Base-by-base conservation (phyloP, 2,329 filamentous ascomycete species). In the Aureobasidium sp. region DNA sequence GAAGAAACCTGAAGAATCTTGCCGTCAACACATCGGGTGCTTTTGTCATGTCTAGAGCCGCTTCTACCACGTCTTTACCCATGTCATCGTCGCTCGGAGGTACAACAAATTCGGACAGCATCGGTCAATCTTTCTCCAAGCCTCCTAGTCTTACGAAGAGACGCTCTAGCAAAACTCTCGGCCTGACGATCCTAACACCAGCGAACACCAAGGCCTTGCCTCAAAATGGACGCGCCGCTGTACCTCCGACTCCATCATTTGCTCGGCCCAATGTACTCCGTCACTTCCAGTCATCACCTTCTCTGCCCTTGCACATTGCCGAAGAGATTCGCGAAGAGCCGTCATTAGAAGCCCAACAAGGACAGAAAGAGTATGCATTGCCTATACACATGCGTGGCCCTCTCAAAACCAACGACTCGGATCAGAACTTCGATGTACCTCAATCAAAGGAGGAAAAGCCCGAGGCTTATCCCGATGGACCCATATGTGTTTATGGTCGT, bases 1-100 rank as follows among this genome's bases (percentile, higher is more conserved):
- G 84, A n/a, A 86, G 89, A 63, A 94, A 94, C 70, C 87, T 91
- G 76, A 94, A 94, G 75, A 89, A 89, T 42, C 80, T 94, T 5
- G 91, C 88, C 1, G 89, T 94, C 50, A 89, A 92, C 66, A 84
- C 85, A 60, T 78, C 82, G 9, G 73, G 79, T 12, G 77, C 80
- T 0, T 70, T 78, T 23, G 70, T 73, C 63, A 73, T 76, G 51
- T 70, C 79, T 26, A 80, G 82, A 5, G 72, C 77, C 15, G 77
- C 79, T 56, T 71, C 79, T 17, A 79, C 81, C 60, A 69, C 85
- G 81, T 59, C 87, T 79, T 80, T 69, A 72, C 82, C 67, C 74
- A 67, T 79, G 10, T 76, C 79, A 0, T 75, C 84, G 60, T 77
- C 81, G 12, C 74, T 76, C 15, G 29, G 46, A 3, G 71, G 76